A percentile compares a stretch with the other conserved stretches of the same genome.
phyloP scores from a whole-genome alignment of 306 rosid genomes.

The Gastrolobium villosum region DNA sequence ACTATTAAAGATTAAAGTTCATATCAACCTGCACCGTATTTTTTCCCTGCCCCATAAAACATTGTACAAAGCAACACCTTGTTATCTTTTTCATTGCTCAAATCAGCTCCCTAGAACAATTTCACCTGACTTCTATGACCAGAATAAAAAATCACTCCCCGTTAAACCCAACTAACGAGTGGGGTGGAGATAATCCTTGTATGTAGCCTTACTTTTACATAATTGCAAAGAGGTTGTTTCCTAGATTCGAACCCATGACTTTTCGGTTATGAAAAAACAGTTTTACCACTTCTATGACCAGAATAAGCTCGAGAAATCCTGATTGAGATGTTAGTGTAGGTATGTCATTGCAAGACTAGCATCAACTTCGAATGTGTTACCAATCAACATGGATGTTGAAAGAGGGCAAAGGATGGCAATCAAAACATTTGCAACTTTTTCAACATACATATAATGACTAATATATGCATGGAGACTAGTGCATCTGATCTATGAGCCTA shows the following conservation, averaged over 20 bases:
- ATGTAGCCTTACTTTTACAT: no score
- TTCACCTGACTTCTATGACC: not conserved
- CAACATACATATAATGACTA: not conserved
- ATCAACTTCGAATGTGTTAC: not conserved
- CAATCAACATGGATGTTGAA: slow-evolving; percentile 1
- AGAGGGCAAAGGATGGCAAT: not conserved
- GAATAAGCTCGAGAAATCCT: not conserved
- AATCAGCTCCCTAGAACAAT: not conserved
- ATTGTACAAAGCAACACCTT: not conserved
- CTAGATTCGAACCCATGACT: no score
- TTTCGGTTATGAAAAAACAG: not conserved
- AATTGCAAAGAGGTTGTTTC: no score
- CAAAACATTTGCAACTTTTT: slow-evolving; percentile 10
- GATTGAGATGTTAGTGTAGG: slow-evolving; percentile 10
- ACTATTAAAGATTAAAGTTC: slow-evolving; percentile 21
- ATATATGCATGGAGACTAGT: not conserved
- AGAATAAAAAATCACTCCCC: no score
- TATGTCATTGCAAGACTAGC: not conserved
- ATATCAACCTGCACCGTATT: slow-evolving; percentile 8
- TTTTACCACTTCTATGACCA: not conserved
- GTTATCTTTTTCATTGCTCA: not conserved
- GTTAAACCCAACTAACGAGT: no score
- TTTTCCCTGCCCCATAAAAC: not conserved
- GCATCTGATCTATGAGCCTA: slow-evolving; percentile 4
- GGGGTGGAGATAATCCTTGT: no score